Evolutionary conservation across 352 stramenopile species (phyloP).

Genomic region (Saprolegnia parasitica): DNA sequence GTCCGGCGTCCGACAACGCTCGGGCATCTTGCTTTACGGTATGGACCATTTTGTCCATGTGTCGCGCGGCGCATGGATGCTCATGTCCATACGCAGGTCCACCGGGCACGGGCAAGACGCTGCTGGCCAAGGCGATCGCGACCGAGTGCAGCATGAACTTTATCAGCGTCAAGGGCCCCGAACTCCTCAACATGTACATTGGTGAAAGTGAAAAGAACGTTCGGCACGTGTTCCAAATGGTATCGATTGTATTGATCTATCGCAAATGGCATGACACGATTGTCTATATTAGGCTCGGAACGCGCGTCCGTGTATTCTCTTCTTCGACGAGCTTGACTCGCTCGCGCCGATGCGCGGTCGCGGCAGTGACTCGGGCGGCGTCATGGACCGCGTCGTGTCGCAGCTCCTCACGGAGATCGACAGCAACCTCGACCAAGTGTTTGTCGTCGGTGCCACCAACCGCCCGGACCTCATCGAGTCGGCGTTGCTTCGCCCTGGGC

Average conservation of each 20-base stretch:
- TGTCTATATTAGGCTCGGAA: constrained; percentile 42
- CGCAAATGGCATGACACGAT: constrained; percentile 29
- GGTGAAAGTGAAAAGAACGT: constrained; percentile 97
- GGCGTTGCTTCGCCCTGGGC: constrained; percentile 89
- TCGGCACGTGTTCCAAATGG: constrained; percentile 89
- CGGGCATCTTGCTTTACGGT: constrained; percentile 75
- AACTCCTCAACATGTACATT: constrained; percentile 98
- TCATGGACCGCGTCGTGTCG: constrained; percentile 96
- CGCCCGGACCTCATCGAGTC: constrained; percentile 95
- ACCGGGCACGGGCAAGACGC: constrained; percentile 91
- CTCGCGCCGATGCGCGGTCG: constrained; percentile 84
- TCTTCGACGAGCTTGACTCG: constrained; percentile 93
- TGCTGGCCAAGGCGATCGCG: constrained; percentile 94
- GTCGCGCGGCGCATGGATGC: not conserved
- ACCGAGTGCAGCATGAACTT: constrained; percentile 96
- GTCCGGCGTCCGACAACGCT: constrained; percentile 67
- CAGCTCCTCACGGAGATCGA: constrained; percentile 95
- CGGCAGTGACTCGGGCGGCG: constrained; percentile 80
- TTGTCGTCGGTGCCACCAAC: constrained; percentile 96
- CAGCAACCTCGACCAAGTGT: constrained; percentile 72
- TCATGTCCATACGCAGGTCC: constrained; percentile 31
- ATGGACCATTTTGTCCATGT: not conserved
- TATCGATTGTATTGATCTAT: constrained; percentile 16
- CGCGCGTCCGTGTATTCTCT: constrained; percentile 84
- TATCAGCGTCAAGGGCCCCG: constrained; percentile 93